Base-by-base conservation (phyloP, 371 early-diverging fungal genomes). In the Mucor velutinosus region DNA sequence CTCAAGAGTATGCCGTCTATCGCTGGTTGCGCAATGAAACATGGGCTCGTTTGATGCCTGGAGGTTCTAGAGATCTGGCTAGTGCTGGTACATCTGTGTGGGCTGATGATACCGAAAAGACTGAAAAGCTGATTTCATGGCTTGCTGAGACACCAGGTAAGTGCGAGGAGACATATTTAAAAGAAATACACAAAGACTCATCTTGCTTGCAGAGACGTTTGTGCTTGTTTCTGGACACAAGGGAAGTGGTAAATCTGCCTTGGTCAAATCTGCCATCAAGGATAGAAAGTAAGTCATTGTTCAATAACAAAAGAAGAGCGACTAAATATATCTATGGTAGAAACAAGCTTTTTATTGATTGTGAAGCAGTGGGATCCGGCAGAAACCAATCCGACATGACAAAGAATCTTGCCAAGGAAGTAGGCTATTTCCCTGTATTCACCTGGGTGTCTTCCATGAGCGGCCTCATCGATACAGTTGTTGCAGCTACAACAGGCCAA, bases 371-470 rank as follows among this genome's bases (percentile, higher is more conserved):
- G 53, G 91, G 86, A 5, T 88, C 87, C 59, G 80, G 92, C 14
- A 87, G 90, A 37, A 91, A 90, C 69, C 89, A 91, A 64, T 78
- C 86, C 23, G 93, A 91, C 60, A 76, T 89, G 74, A 83, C 93
- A 49, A 82, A 78, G 23, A 76, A 66, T 8, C 75, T 94, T 65
- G 93, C 94, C 6, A 84, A 82, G 51, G 90, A 93, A 75, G 81
- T 93, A 3, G 94, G 93, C 1, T 94, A 93, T 71, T 88, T 89
- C 68, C 94, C 97, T 1, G 80, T 94, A 33, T 95, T 97, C 69
- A 92, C 91, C 58, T 93, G 87, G 76, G 78, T 90, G 70, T 83
- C 86, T 47, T 87, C 88, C 3, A 76, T 92, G 62, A 88, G 89
- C 39, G 87, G 87, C 19, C 69, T 93, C 37, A 77, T 94, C 41